Evolutionary conservation across 495 filamentous ascomycete species (phyloP).

Genomic region (Talaromyces thailandensis): DNA sequence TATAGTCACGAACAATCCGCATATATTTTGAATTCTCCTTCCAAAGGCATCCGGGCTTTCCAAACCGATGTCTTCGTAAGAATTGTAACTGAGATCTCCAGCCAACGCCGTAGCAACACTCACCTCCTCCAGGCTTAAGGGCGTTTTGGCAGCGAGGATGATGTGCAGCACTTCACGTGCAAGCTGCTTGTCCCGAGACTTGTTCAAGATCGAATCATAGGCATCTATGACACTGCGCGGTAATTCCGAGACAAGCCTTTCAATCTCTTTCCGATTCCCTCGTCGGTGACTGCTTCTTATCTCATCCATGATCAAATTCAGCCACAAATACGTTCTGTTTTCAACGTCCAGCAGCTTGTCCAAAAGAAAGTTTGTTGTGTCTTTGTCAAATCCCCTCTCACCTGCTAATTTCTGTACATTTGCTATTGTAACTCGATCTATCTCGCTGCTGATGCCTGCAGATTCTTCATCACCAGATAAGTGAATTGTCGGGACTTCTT

Average conservation of each 20-base stretch:
- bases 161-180: constrained; percentile 27
- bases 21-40: constrained; percentile 19
- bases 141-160: constrained; percentile 26
- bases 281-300: constrained; percentile 11
- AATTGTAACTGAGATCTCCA: constrained; percentile 6
- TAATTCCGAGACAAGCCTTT: constrained; percentile 5
- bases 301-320: constrained; percentile 25
- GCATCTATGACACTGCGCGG: constrained; percentile 26
- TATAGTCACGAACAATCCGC: constrained; percentile 31
- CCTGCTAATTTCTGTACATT: constrained; percentile 17
- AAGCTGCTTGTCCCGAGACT: constrained; percentile 12
- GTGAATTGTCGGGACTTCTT: constrained; percentile 22
- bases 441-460: constrained; percentile 31
- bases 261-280: neutral
- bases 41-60: constrained; percentile 12
- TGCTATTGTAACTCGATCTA: constrained; percentile 28
- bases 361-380: constrained; percentile 13
- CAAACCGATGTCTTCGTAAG: constrained; percentile 4
- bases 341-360: constrained; percentile 15
- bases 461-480: constrained; percentile 27
- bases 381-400: constrained; percentile 10
- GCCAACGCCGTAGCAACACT: constrained; percentile 20
- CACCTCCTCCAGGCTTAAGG: constrained; percentile 33
- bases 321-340: constrained; percentile 43
- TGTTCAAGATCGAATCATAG: constrained; percentile 32